Percentiles rank a stretch among this genome's conserved stretches.
phyloP scores from a whole-genome alignment of 331 rosid genomes.

The Malus hybrid region DNA sequence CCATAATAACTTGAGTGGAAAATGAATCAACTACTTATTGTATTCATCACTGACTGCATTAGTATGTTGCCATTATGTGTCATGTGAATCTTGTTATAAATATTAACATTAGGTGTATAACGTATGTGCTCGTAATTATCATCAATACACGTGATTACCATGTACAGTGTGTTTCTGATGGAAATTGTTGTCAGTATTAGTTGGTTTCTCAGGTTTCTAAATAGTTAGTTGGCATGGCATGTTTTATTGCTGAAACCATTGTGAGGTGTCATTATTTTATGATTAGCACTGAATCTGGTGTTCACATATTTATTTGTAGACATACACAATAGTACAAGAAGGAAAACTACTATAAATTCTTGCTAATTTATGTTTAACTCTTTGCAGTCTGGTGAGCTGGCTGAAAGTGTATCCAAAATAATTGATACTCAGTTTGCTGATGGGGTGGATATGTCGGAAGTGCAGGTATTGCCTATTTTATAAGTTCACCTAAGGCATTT shows the following conservation, averaged over 20 bases:
- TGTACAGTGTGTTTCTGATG: not conserved
- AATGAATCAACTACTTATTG: not conserved
- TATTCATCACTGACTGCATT: not conserved
- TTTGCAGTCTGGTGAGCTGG: conserved; percentile 89
- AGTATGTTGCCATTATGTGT: not conserved
- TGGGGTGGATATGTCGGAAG: conserved; percentile 92
- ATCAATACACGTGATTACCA: not conserved
- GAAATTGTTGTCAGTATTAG: not conserved
- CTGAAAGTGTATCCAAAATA: conserved; percentile 89
- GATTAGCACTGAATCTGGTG: not conserved
- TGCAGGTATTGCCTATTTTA: conserved; percentile 57
- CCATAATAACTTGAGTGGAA: not conserved
- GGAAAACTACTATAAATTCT: conserved; percentile 16
- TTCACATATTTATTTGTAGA: not conserved
- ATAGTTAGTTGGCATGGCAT: not conserved
- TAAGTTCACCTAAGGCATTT: not conserved
- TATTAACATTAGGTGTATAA: not conserved
- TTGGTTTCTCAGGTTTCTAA: not conserved
- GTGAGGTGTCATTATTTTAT: not conserved
- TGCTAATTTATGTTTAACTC: conserved; percentile 18
- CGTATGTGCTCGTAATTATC: not conserved
- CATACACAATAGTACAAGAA: conserved; percentile 15
- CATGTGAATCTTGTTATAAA: not conserved
- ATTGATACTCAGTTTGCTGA: conserved; percentile 70
- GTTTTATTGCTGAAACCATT: not conserved